Evolutionary conservation across 1,139 yeast genomes (phyloP), one percentile per base, ranked within the genome.

Genomic region (Blastobotrys capitulatus): DNA sequence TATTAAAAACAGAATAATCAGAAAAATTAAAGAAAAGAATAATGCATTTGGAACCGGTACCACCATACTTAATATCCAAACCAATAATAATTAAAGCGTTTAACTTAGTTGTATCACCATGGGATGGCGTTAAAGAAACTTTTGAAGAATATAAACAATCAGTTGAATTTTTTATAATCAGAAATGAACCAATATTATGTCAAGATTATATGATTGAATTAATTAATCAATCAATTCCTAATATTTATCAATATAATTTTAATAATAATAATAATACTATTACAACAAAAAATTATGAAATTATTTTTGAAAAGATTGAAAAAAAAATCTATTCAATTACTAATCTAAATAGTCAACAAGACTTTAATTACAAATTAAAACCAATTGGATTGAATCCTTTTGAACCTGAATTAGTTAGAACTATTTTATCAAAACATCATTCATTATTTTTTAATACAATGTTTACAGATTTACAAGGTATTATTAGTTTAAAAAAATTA

Each of bases 101-200:
- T 27, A 29, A 39, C 16, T 22, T 27, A n/a, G 44, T 41, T 2
- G 31, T 44, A 12, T 7, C 12, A 2, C 4, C 32, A 19, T 44
- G 47, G 47, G 42, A 44, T 20, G 47, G 47, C 31, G 2, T 19
- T 9, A 4, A 16, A 25, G 42, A 38, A 26, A 38, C 36, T 13
- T 44, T 44, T 38, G 47, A 44, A 20, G 22, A 19, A 26, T 44
- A 27, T 19, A 36, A 36, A 13, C 31, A 36, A 5, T 10, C 34
- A 18, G 47, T 44, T 6, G 38, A 26, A 22, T 20, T 18, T 38
- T 44, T 44, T 25, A 25, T 38, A 18, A 9, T n/a, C 13, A 35
- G 42, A 32, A 37, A 44, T 37, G 6, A 19, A 12, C 42, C 10
- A 10, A 20, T 44, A 9, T 9, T 44, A 20, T 19, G 38, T 29